These are phyloP conservation scores for Dendrobium nobile DNA, from an alignment of 106 monocot genomes.

Conservation along the genomic window DNA sequence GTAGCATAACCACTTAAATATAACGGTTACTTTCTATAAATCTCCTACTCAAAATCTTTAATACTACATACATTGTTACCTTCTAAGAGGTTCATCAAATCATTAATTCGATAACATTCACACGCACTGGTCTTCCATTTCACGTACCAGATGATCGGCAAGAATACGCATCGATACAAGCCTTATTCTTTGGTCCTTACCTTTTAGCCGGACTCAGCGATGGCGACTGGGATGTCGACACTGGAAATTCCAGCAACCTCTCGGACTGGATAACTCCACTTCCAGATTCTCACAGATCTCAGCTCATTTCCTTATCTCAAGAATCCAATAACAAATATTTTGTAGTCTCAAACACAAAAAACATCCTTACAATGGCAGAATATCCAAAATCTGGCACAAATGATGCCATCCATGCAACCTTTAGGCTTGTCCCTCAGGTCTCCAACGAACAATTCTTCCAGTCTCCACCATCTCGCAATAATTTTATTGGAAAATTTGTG, in stretches of 20 bases:
- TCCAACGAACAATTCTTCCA: background rate
- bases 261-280: conserved; percentile 66
- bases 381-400: conserved; percentile 52
- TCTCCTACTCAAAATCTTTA: no score
- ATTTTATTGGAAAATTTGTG: conserved; percentile 9
- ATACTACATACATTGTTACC: background rate
- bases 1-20: background rate
- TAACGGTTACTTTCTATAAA: background rate
- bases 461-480: background rate
- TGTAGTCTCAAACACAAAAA: conserved; percentile 50
- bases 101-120: background rate
- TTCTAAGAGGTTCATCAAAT: background rate
- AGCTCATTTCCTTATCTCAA: conserved; percentile 55
- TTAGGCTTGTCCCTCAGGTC: conserved; percentile 34
- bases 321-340: conserved; percentile 24
- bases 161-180: conserved; percentile 61
- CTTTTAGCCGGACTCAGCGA: conserved; percentile 71
- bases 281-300: conserved; percentile 43
- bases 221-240: conserved; percentile 62
- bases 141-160: conserved; percentile 60
- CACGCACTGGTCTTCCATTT: background rate
- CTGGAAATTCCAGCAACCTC: conserved; percentile 32
- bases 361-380: conserved; percentile 46
- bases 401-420: conserved; percentile 58
- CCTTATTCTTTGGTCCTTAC: conserved; percentile 77